Conservation (phyloP, 2,329 filamentous ascomycete genomes). For the Nigrograna mackinnonii region DNA sequence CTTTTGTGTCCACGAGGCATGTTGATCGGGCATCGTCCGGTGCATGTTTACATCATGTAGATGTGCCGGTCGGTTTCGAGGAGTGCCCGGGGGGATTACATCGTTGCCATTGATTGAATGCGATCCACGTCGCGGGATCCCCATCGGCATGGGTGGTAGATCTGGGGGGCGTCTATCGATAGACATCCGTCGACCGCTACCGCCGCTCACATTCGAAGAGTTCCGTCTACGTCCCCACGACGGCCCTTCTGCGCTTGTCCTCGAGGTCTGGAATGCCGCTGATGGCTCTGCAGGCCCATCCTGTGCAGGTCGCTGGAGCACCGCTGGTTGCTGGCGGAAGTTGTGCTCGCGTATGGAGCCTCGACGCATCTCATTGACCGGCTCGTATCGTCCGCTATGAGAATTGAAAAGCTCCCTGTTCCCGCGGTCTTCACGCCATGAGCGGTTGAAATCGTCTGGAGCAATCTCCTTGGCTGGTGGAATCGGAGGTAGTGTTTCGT, state of each 20-base stretch:
- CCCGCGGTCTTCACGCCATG: constrained; percentile 74
- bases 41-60: constrained; percentile 92
- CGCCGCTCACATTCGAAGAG: constrained; percentile 90
- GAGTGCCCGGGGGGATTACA: constrained; percentile 18
- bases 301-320: constrained; percentile 74
- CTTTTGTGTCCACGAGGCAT: constrained; percentile 24
- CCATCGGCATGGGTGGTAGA: constrained; percentile 26
- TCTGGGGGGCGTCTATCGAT: constrained; percentile 52
- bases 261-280: constrained; percentile 79
- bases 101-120: constrained; percentile 34
- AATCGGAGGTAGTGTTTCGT: constrained; percentile 58
- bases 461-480: constrained; percentile 78
- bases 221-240: constrained; percentile 76
- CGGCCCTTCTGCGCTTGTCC: constrained; percentile 65
- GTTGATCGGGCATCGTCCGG: constrained; percentile 54
- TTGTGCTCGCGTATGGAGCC: constrained; percentile 70
- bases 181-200: constrained; percentile 71
- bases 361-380: constrained; percentile 75
- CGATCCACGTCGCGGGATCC: constrained; percentile 31
- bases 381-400: constrained; percentile 92
- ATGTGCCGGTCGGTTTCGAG: constrained; percentile 20
- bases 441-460: constrained; percentile 88
- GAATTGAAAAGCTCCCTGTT: constrained; percentile 89
- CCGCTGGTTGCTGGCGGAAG: constrained; percentile 73
- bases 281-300: constrained; percentile 79